Evolutionary conservation across 208 protist species (phyloP), one percentile per base, ranked within the genome.

Genomic region (Naegleria fowleri): DNA sequence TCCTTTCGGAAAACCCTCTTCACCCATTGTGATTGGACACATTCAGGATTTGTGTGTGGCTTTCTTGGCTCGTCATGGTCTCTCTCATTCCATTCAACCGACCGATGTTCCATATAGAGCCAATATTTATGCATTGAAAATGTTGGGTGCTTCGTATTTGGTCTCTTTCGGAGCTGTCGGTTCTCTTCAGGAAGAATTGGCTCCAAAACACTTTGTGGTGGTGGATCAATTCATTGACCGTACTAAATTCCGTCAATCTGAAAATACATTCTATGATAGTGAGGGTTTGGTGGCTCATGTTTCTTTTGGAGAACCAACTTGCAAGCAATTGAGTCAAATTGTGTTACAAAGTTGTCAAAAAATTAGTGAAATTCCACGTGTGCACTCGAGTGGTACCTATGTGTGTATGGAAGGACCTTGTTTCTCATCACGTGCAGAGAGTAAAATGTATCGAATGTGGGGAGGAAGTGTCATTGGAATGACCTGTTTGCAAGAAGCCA

Each of bases 391-490:
- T 33, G 94, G 91, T 25, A 97, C 96, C 33, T 91, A 96, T 38
- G 96, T 98, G 25, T 96, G 95, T 89, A 98, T 98, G 94, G 96
- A 98, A 89, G 97, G 97, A 0, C 97, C 97, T 40, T 93, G 95
- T 91, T 98, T 98, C 95, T 96, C 94, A 92, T 97, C 96, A 39
- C 75, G 92, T 59, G 96, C 96, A 7, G 97, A 98, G 93, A 96
- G 94, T 33, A 91, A 96, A 33, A 91, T 94, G 88, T 96, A 97
- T 94, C 95, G 96, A 92, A 52, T 90, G 83, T 92, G 89, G 84
- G 96, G 96, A 75, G 96, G 93, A 4, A 93, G 96, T 88, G 92
- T 98, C 19, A 98, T 98, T 90, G 96, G 96, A 76, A 98, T 98
- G 97, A 98, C 97, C 75, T 95, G 96, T 39, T 93, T 94, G 11